Conservation (phyloP, 2,329 filamentous ascomycete species). For the Teratosphaeria epicoccoides region DNA sequence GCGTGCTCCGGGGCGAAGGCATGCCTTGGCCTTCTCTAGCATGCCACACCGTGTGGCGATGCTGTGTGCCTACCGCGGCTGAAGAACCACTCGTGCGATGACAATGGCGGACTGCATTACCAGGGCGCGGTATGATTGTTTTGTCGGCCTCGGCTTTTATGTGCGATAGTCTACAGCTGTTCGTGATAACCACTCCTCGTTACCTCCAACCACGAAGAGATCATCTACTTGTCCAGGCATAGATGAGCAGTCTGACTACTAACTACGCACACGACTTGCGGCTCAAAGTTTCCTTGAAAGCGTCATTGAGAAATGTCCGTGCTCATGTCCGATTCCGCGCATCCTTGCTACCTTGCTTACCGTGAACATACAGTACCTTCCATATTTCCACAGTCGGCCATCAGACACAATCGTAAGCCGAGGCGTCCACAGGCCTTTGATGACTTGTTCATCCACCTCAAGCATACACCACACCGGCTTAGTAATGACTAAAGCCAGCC, state of each 20-base stretch:
- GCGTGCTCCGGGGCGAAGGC: slow-evolving; percentile 47
- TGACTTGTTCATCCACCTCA: too few relatives aligned
- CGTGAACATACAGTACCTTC: too few relatives aligned
- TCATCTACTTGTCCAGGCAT: too few relatives aligned
- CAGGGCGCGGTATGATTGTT: background rate
- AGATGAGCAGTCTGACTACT: background rate
- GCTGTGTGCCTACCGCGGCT: background rate
- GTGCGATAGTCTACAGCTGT: background rate
- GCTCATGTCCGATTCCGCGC: background rate
- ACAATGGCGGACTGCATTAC: background rate
- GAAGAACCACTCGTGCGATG: background rate
- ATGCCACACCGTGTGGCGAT: slow-evolving; percentile 31
- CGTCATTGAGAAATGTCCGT: background rate
- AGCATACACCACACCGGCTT: too few relatives aligned
- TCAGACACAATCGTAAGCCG: too few relatives aligned
- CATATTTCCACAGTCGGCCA: too few relatives aligned
- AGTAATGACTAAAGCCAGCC: too few relatives aligned
- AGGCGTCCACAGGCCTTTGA: too few relatives aligned
- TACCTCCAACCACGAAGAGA: too few relatives aligned
- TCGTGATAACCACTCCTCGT: too few relatives aligned
- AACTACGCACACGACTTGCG: background rate
- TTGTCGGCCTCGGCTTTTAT: background rate
- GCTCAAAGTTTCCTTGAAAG: background rate
- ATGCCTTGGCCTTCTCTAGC: slow-evolving; percentile 50
- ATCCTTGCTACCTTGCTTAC: too few relatives aligned